Percentiles rank a stretch among this genome's conserved stretches.
These are phyloP conservation scores for Mimosa pudica DNA, from an alignment of 306 rosid genomes.

Conservation along the genomic window DNA sequence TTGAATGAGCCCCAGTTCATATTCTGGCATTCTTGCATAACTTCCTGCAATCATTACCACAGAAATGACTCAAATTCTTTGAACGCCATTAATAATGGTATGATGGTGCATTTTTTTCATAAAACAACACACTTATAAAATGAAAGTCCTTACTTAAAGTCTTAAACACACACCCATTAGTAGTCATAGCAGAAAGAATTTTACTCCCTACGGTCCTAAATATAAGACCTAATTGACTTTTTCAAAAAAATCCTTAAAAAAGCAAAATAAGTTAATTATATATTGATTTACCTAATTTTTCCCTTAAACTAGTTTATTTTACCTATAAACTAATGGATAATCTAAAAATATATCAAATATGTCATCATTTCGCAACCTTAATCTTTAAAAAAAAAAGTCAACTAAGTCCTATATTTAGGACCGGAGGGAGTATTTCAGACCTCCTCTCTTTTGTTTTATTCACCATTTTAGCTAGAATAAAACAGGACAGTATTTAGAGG, in stretches of 20 bases:
- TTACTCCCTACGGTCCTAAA: too few species aligned
- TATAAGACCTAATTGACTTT: too few species aligned
- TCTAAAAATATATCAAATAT: too few species aligned
- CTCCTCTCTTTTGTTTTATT: background rate
- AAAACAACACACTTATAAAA: conserved; percentile 22
- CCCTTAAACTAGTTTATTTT: too few species aligned
- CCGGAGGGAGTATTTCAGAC: background rate
- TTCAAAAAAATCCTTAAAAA: too few species aligned
- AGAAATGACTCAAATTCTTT: conserved; percentile 15
- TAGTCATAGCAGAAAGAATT: conserved; percentile 13
- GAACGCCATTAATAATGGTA: conserved; percentile 23
- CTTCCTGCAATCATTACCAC: conserved; percentile 60
- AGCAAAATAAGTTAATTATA: too few species aligned
- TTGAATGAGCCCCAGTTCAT: conserved; percentile 97
- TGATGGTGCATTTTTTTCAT: background rate
- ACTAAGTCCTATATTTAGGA: too few species aligned
- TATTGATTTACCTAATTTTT: too few species aligned
- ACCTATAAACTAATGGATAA: too few species aligned
- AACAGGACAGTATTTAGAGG: background rate
- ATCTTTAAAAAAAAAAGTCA: too few species aligned
- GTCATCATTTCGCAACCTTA: too few species aligned
- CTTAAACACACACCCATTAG: background rate
- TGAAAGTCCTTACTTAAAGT: background rate
- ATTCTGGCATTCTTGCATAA: conserved; percentile 67
- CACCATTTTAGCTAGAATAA: background rate